phyloP scores from a whole-genome alignment of 441 rosid species.

The Bruguiera hainesii region DNA sequence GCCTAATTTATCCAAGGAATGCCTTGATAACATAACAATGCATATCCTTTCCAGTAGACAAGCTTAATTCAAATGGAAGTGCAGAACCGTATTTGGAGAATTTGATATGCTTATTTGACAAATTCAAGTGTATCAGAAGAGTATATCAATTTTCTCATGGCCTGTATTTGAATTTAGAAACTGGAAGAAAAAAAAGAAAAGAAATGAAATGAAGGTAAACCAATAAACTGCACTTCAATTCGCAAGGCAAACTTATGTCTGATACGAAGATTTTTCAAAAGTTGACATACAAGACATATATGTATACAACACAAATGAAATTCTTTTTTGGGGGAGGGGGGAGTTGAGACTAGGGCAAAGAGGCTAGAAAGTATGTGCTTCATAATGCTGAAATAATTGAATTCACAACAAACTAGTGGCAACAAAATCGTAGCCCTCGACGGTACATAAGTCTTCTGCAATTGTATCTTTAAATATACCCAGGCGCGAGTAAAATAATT shows the following conservation, averaged over 20 bases:
- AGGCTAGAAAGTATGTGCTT: constrained; percentile 9
- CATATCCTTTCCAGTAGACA: too few species aligned
- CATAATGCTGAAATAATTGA: constrained; percentile 17
- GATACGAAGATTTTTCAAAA: background rate
- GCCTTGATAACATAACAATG: too few species aligned
- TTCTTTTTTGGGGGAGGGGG: background rate
- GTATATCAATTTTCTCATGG: too few species aligned
- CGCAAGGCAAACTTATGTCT: constrained; percentile 18
- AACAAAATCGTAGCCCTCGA: constrained; percentile 8
- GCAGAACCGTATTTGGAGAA: too few species aligned
- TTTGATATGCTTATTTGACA: too few species aligned
- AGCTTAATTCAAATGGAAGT: too few species aligned
- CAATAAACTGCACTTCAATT: constrained; percentile 12
- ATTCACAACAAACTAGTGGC: constrained; percentile 22
- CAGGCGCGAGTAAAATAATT: constrained; percentile 13
- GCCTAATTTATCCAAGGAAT: too few species aligned
- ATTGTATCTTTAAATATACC: constrained; percentile 18
- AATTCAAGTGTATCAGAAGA: too few species aligned
- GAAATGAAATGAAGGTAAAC: background rate
- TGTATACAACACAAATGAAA: too few species aligned
- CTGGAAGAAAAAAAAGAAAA: too few species aligned
- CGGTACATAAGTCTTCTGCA: constrained; percentile 18
- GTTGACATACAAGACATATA: constrained; percentile 20
- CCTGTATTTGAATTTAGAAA: too few species aligned
- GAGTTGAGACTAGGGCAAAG: constrained; percentile 9